phyloP scores from a whole-genome alignment of 805 yeast species.

The Saitoella complicata region DNA sequence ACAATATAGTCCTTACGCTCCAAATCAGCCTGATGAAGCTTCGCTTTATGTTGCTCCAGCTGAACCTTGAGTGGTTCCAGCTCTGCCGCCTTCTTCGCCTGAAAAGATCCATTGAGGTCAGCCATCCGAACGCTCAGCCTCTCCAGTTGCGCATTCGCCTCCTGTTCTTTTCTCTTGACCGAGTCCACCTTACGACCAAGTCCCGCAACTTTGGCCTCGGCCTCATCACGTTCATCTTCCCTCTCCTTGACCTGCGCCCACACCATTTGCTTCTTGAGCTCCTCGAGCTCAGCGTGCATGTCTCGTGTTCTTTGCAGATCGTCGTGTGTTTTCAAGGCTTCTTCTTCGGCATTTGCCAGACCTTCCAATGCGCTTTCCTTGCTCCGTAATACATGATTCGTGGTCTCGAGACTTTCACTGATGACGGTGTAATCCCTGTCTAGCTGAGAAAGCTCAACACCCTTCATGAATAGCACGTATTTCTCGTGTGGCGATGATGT shows the following conservation, averaged over 20 bases:
- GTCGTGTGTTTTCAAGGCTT: slow-evolving; percentile 14
- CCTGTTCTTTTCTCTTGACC: slow-evolving; percentile 15
- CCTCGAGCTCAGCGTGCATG: slow-evolving; percentile 3
- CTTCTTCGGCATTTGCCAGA: slow-evolving; percentile 26
- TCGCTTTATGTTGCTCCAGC: not conserved
- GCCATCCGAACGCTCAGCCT: slow-evolving; percentile 16
- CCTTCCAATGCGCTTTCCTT: slow-evolving; percentile 23
- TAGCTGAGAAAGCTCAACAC: slow-evolving; percentile 53
- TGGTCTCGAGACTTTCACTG: slow-evolving; percentile 26
- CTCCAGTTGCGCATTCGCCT: slow-evolving; percentile 22
- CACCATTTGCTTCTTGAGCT: slow-evolving; percentile 5
- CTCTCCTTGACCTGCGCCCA: slow-evolving; percentile 11
- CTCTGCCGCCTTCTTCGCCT: not conserved
- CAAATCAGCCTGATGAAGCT: not conserved
- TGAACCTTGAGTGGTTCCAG: not conserved
- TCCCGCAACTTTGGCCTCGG: slow-evolving; percentile 6
- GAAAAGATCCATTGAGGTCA: slow-evolving; percentile 1
- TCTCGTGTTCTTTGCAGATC: slow-evolving; percentile 8
- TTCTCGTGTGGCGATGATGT: slow-evolving; percentile 56
- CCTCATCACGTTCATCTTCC: slow-evolving; percentile 12
- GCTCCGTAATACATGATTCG: slow-evolving; percentile 12
- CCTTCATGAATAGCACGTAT: slow-evolving; percentile 63
- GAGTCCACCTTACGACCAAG: slow-evolving; percentile 12
- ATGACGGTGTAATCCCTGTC: slow-evolving; percentile 26
- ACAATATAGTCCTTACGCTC: not conserved